phyloP scores from a whole-genome alignment of 768 basidiomycete genomes.

The Mycena haematopus region DNA sequence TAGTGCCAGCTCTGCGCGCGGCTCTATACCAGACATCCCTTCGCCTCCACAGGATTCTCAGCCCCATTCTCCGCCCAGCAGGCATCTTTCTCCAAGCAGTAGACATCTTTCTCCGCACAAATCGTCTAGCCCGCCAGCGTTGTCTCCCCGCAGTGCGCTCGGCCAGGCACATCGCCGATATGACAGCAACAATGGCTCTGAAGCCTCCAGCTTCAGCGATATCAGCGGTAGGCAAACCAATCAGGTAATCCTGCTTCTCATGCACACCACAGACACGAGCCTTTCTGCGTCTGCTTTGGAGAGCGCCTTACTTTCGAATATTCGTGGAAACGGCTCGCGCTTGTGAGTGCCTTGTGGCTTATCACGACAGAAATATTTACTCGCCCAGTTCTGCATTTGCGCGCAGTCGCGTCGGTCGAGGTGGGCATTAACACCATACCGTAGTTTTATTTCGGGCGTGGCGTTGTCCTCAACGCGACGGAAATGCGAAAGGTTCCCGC shows the following conservation, averaged over 20 bases:
- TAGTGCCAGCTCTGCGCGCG: slow-evolving; percentile 74
- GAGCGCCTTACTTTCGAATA: slow-evolving; percentile 81
- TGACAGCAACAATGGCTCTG: slow-evolving; percentile 70
- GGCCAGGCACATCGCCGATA: slow-evolving; percentile 56
- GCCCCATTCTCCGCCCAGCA: slow-evolving; percentile 57
- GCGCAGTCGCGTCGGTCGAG: slow-evolving; percentile 44
- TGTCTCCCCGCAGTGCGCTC: slow-evolving; percentile 62
- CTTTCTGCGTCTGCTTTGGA: slow-evolving; percentile 81
- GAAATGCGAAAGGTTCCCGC: too few species aligned
- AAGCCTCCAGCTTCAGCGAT: slow-evolving; percentile 86
- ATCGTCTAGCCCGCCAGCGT: slow-evolving; percentile 65
- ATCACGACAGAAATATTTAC: not conserved
- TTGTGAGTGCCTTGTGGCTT: slow-evolving; percentile 57
- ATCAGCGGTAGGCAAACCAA: slow-evolving; percentile 64
- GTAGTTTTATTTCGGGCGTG: too few species aligned
- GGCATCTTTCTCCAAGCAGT: slow-evolving; percentile 54
- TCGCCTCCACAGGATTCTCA: slow-evolving; percentile 70
- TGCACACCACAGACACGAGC: slow-evolving; percentile 60
- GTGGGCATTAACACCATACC: slow-evolving; percentile 16
- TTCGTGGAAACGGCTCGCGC: slow-evolving; percentile 67
- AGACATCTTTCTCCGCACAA: slow-evolving; percentile 59
- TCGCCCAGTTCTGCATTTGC: slow-evolving; percentile 44
- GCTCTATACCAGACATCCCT: slow-evolving; percentile 83
- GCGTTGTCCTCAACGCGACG: too few species aligned
- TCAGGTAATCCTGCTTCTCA: not conserved